Conservation (phyloP, 2,329 filamentous ascomycete genomes). For the Phialophora tarda region DNA sequence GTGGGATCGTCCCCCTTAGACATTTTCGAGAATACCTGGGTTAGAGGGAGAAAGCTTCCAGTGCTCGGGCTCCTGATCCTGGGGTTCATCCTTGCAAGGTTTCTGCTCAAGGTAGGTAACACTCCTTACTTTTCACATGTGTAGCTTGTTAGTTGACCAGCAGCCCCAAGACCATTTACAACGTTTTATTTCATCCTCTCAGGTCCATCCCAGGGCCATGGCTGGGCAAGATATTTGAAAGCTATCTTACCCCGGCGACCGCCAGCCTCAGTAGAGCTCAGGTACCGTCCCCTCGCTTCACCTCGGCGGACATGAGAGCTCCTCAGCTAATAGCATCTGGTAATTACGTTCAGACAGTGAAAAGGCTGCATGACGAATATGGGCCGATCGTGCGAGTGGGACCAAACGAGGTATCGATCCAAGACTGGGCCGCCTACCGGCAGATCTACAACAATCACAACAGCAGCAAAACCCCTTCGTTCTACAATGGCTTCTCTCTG, state of each 20-base stretch:
- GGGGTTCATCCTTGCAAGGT: too few relatives aligned
- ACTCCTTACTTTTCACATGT: too few relatives aligned
- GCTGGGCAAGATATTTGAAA: conserved; percentile 16
- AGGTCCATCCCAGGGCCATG: conserved; percentile 22
- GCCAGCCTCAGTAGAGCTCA: conserved; percentile 1
- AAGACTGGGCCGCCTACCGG: conserved; percentile 36
- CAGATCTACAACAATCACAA: conserved; percentile 19
- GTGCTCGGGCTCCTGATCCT: too few relatives aligned
- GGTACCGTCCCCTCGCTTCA: too few relatives aligned
- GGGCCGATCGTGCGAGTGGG: conserved; percentile 50
- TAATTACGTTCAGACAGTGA: conserved; percentile 22
- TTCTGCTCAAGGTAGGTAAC: too few relatives aligned
- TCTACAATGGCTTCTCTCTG: conserved; percentile 17
- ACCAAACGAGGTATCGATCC: conserved; percentile 52
- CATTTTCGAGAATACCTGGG: too few relatives aligned
- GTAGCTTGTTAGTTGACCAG: too few relatives aligned
- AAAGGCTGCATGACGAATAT: conserved; percentile 45
- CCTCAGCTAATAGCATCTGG: too few relatives aligned
- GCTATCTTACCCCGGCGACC: conserved; percentile 21
- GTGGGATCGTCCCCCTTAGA: too few relatives aligned
- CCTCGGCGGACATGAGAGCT: too few relatives aligned
- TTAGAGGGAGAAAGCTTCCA: too few relatives aligned
- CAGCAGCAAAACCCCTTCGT: conserved; percentile 11
- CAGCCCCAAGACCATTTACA: conserved; percentile 15
- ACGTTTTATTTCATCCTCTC: conserved; percentile 26